These are phyloP conservation scores for Exophiala oligosperma DNA, from an alignment of 2,329 filamentous ascomycete genomes.

Conservation along the genomic window DNA sequence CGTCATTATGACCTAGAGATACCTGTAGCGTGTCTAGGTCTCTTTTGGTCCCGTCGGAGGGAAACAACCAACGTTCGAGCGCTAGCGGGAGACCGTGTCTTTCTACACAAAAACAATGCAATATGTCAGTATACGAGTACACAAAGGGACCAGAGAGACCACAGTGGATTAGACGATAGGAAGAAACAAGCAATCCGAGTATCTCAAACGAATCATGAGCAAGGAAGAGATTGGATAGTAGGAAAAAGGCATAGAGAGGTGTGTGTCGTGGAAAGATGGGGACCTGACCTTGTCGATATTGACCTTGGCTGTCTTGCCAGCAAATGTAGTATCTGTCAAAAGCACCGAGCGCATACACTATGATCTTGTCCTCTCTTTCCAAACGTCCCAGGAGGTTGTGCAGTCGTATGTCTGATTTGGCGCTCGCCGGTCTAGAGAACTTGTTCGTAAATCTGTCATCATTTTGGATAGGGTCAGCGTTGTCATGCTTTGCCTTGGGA, in stretches of 20 bases:
- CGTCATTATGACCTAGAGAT: conserved; percentile 40
- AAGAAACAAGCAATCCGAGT: not conserved
- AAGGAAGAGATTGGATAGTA: too few species aligned
- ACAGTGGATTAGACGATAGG: not conserved
- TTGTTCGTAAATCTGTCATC: not conserved
- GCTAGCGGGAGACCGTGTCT: conserved; percentile 36
- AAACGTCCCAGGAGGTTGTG: conserved; percentile 4
- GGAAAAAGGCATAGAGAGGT: too few species aligned
- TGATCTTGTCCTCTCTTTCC: conserved; percentile 34
- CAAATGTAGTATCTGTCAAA: conserved; percentile 43
- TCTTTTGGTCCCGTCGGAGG: conserved; percentile 32
- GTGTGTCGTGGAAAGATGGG: too few species aligned
- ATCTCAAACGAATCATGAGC: too few species aligned
- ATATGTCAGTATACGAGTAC: too few species aligned
- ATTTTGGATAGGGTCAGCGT: not conserved
- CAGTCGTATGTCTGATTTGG: not conserved
- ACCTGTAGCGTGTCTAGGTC: conserved; percentile 39
- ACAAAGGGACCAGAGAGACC: not conserved
- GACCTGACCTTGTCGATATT: conserved; percentile 38
- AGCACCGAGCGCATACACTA: conserved; percentile 41
- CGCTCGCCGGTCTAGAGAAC: not conserved
- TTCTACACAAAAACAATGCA: conserved; percentile 27
- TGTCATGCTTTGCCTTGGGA: not conserved
- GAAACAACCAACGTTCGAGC: conserved; percentile 38
- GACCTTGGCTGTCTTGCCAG: conserved; percentile 38